Evolutionary conservation across 768 basidiomycete species (phyloP).

Genomic region (Terana coerulea): DNA sequence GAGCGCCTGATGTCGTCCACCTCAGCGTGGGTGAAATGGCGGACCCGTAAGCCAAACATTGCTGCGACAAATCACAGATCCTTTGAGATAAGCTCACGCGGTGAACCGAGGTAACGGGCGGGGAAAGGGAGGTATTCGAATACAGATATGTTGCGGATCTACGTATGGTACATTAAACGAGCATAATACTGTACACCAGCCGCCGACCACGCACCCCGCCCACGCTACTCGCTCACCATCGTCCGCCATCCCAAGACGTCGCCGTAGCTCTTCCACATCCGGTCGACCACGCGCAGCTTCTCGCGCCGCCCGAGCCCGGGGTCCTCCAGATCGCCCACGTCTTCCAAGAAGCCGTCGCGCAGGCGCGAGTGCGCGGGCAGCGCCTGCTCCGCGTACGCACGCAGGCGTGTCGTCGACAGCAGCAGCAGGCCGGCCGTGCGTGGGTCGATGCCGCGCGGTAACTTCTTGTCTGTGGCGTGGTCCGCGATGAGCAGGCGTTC

Average conservation of each 20-base stretch:
- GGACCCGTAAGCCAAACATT: too few relatives aligned
- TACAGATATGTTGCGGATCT: too few relatives aligned
- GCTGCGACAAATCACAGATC: too few relatives aligned
- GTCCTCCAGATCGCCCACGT: slow-evolving; percentile 80
- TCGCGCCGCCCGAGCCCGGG: slow-evolving; percentile 61
- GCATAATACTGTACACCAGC: too few relatives aligned
- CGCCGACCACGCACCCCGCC: too few relatives aligned
- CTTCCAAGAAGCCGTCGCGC: slow-evolving; percentile 80
- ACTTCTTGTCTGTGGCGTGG: slow-evolving; percentile 33
- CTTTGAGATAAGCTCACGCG: too few relatives aligned
- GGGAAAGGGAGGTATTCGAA: too few relatives aligned
- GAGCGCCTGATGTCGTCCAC: too few relatives aligned
- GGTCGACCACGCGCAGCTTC: slow-evolving; percentile 72
- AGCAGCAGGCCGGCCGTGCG: slow-evolving; percentile 72
- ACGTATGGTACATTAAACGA: too few relatives aligned
- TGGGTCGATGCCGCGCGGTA: slow-evolving; percentile 37
- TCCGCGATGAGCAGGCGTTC: slow-evolving; percentile 59
- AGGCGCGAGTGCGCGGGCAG: slow-evolving; percentile 58
- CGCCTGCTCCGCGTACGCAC: slow-evolving; percentile 55
- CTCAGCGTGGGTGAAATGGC: too few relatives aligned
- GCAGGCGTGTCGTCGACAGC: slow-evolving; percentile 63
- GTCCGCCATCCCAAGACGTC: slow-evolving; percentile 56
- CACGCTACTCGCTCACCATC: neutral
- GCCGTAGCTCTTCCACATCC: slow-evolving; percentile 92
- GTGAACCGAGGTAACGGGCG: too few relatives aligned